phyloP scores from a whole-genome alignment of 192 early-diverging fungal species.

The Mortierella antarctica region DNA sequence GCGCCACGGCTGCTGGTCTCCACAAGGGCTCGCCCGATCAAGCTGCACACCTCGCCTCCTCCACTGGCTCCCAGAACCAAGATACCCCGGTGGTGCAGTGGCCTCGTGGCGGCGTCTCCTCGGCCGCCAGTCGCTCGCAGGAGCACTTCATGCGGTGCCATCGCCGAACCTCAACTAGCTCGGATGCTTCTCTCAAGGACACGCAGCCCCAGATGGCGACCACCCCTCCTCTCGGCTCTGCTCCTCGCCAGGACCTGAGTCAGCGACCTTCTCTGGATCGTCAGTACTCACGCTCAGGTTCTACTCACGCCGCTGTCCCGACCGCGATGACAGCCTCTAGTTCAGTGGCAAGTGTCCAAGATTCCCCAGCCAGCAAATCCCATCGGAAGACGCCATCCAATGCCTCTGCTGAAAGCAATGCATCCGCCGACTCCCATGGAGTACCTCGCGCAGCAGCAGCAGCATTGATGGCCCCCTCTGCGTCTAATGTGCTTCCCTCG shows the following conservation, averaged over 20 bases:
- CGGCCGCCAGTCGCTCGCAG: constrained; percentile 43
- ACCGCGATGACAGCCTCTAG: neutral
- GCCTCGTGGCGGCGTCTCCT: constrained; percentile 39
- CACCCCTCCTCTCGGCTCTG: constrained; percentile 26
- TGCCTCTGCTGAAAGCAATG: constrained; percentile 22
- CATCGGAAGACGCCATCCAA: constrained; percentile 21
- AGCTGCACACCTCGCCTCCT: neutral
- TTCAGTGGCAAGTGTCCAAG: neutral
- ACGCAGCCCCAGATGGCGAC: constrained; percentile 30
- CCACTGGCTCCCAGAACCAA: constrained; percentile 21
- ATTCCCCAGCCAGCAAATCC: neutral
- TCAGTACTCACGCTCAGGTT: constrained; percentile 26
- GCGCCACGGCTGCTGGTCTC: neutral
- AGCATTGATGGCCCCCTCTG: neutral
- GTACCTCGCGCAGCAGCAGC: neutral
- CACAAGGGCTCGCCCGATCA: constrained; percentile 49
- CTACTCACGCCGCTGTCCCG: neutral
- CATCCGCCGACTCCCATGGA: constrained; percentile 7
- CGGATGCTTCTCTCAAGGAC: constrained; percentile 45
- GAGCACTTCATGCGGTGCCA: constrained; percentile 45
- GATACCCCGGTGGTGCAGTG: constrained; percentile 43
- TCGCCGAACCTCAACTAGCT: constrained; percentile 37
- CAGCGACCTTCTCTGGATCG: constrained; percentile 28
- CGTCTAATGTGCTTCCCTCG: neutral
- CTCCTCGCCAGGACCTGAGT: constrained; percentile 9